Percentiles rank a stretch among this genome's conserved stretches.
These are phyloP conservation scores for Moesziomyces parantarcticus DNA, from an alignment of 1,284 basidiomycete genomes.

Conservation along the genomic window DNA sequence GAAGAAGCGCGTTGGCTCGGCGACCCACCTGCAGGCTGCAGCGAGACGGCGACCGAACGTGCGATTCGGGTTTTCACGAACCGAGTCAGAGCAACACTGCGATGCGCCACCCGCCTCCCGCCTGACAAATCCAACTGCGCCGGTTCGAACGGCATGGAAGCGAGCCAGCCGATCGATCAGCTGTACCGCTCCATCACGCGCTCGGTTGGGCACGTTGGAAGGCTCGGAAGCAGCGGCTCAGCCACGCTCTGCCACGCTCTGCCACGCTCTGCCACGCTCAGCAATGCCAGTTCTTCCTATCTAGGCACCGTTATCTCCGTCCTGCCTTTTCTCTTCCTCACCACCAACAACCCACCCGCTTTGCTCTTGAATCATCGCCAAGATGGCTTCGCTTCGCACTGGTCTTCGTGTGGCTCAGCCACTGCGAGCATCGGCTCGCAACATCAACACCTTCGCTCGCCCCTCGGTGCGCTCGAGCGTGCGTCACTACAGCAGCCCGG, in stretches of 20 bases:
- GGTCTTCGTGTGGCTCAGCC: constrained; percentile 49
- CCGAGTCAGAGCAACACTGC: not conserved
- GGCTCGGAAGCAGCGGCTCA: not conserved
- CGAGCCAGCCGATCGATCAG: not conserved
- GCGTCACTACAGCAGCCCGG: constrained; percentile 48
- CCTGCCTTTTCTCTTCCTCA: constrained; percentile 1
- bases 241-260: too few species aligned
- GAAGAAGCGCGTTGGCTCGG: not conserved
- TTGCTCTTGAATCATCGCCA: not conserved
- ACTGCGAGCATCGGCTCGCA: constrained; percentile 35
- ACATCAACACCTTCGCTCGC: constrained; percentile 36
- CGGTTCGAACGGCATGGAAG: not conserved
- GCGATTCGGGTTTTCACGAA: not conserved
- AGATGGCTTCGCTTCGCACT: constrained; percentile 53
- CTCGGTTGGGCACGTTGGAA: not conserved
- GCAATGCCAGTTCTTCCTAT: not conserved
- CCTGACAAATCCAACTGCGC: not conserved
- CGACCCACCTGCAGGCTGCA: not conserved
- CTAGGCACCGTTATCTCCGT: not conserved
- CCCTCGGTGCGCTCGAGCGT: constrained; percentile 38
- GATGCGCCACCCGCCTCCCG: too few species aligned
- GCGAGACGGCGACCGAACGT: not conserved
- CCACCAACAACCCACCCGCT: constrained; percentile 12
- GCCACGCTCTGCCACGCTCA: too few species aligned
- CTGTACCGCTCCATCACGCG: not conserved